Evolutionary conservation across 257 asterid species (phyloP), one percentile per base, ranked within the genome.

Genomic region (Penstemon newberryi): DNA sequence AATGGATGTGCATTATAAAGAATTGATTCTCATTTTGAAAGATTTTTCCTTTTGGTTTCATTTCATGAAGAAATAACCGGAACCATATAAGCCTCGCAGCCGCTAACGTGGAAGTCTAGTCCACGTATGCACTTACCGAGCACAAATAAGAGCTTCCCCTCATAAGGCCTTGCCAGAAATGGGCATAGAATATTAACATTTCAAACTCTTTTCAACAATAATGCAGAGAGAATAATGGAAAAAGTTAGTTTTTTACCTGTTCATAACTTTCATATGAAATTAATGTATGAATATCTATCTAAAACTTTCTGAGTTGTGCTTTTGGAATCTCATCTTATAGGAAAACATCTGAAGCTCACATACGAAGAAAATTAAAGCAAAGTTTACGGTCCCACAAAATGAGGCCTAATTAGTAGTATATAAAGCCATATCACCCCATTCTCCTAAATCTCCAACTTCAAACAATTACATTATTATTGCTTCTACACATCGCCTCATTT

Each of bases 111-210:
- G 74, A 61, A 19, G 41, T 61, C 60, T 69, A 49, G 41, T 61
- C 60, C 75, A 49, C 53, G 70, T 65, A 57, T 15, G 71, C 53
- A 53, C 39, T 40, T 39, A 8, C 18, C 11, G 54, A 49, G n/a
- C 61, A 44, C 83, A 75, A 65, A 67, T 79, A 74, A 74, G 70
- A 53, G 58, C 82, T 76, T 50, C 87, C 86, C 86, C 82, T 79
- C 79, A 79, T 78, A 71, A 80, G 40, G 65, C 90, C 80, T 79
- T 49, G 19, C 80, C 59, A 36, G 77, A 82, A 77, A 75, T 81
- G 87, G 92, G 84, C 80, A 77, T 56, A 77, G 83, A 85, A 83
- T 70, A 77, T 66, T 85, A 81, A 82, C 78, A 75, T 69, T 19
- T 69, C 71, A 52, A 73, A 38, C 75, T 70, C 81, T 73, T 74